Base-by-base conservation (phyloP, 257 asterid genomes). In the Datura wrightii region DNA sequence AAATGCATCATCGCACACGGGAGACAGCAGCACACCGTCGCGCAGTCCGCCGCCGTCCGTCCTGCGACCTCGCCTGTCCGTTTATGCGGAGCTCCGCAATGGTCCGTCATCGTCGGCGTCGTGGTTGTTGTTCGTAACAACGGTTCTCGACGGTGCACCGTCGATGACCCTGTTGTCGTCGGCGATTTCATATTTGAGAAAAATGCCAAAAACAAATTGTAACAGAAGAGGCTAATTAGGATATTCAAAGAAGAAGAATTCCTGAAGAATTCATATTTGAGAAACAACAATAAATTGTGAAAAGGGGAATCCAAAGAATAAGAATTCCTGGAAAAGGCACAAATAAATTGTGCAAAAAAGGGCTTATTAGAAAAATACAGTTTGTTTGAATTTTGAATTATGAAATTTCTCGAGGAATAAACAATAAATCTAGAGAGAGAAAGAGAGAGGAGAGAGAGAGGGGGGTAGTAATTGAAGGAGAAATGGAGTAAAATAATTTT, bases 1-100 rank as follows among this genome's bases (percentile, higher is more conserved):
- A 95, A 88, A 70, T 93, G 84, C 76, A 88, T 87, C 79, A 93
- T 44, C 53, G 90, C 91, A 85, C 93, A 91, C 0, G 98, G 98
- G 69, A 92, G 89, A 89, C 98, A 95, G 87, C 98, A 95, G 78
- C 93, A 90, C 82, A 95, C 94, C 79, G 95, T 97, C 60, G 98
- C 95, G 94, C 87, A 96, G 87, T 88, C 97, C 46, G 98, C 98
- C 87, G 96, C 78, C 24, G 98, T 91, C 6, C 94, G 91, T 0
- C 98, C 98, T 3, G 95, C 97, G 15, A 92, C 89, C 88, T 94
- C 98, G 74, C 91, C 93, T 80, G 89, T 54, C 14, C 90, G 85
- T 31, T 76, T 56, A 83, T 4, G 39, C 37, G 60, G 67, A 31
- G 48, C 69, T 55, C 14, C 82, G 1, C 69, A 62, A 15, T 24